phyloP scores from a whole-genome alignment of 371 early-diverging fungal species.

The Catenaria anguillulae region DNA sequence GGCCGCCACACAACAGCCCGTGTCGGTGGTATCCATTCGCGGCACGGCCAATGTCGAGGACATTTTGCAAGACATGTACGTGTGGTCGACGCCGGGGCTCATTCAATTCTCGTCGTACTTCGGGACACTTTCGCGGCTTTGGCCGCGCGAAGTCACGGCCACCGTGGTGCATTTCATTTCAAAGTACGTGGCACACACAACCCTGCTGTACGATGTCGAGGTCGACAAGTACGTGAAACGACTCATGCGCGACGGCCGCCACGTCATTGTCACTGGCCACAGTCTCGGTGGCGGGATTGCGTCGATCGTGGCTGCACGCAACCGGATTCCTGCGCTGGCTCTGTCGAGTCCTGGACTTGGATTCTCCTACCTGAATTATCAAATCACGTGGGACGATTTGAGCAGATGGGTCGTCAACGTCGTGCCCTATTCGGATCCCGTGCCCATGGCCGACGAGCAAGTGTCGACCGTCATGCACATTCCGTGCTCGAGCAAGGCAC shows the following conservation, averaged over 20 bases:
- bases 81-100: slow-evolving; percentile 11
- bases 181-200: slow-evolving; percentile 5
- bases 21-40: slow-evolving; percentile 11
- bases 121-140: slow-evolving; percentile 12
- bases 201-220: slow-evolving; percentile 11
- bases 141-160: slow-evolving; percentile 12
- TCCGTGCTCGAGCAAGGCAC: not conserved
- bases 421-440: not conserved
- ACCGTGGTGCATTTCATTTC: slow-evolving; percentile 7
- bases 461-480: not conserved
- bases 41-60: slow-evolving; percentile 13
- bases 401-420: not conserved
- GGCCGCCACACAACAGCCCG: no score
- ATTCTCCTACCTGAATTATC: not conserved
- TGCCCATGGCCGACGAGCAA: not conserved
- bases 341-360: not conserved
- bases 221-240: slow-evolving; percentile 7
- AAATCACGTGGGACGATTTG: not conserved
- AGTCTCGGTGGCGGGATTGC: not conserved
- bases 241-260: not conserved
- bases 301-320: not conserved
- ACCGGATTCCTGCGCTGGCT: not conserved
- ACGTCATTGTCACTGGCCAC: not conserved
- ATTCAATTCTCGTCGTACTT: slow-evolving; percentile 10
- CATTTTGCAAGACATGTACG: slow-evolving; percentile 14